Percentiles rank a stretch among this genome's conserved stretches.
Conservation (phyloP, 1,139 yeast species). For the Blastobotrys niveus region DNA sequence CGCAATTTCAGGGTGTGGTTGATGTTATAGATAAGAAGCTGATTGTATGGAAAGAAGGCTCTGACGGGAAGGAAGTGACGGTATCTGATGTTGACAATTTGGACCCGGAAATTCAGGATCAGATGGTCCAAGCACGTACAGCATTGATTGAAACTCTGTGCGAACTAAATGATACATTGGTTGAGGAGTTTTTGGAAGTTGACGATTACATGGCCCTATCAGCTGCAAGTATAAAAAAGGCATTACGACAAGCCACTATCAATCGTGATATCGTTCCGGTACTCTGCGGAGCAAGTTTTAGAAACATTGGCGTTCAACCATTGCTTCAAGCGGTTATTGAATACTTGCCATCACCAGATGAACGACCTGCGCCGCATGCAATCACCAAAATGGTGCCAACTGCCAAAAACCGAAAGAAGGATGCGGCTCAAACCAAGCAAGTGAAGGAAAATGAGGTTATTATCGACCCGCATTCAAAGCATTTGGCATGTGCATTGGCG, state of each 20-base stretch:
- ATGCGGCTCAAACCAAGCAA: conserved; percentile 30
- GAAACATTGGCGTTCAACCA: conserved; percentile 92
- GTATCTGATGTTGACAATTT: conserved; percentile 42
- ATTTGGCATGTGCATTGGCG: conserved; percentile 73
- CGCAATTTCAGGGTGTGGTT: conserved; percentile 67
- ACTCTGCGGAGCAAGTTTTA: conserved; percentile 87
- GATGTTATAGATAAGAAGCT: conserved; percentile 70
- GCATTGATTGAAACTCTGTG: conserved; percentile 79
- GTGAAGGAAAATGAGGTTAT: conserved; percentile 33
- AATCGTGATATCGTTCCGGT: conserved; percentile 63
- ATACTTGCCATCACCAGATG: conserved; percentile 78
- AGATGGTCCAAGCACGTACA: conserved; percentile 56
- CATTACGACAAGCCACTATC: conserved; percentile 62
- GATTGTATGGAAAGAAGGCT: conserved; percentile 54
- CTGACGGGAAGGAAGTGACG: conserved; percentile 51
- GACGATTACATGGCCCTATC: conserved; percentile 65
- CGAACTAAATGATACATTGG: conserved; percentile 69
- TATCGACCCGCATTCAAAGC: conserved; percentile 49
- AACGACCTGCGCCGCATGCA: conserved; percentile 52
- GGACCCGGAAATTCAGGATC: conserved; percentile 37
- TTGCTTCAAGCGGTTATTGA: conserved; percentile 73
- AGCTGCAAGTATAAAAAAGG: conserved; percentile 43
- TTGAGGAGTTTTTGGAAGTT: conserved; percentile 59
- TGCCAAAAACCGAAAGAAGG: conserved; percentile 13
- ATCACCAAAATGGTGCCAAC: conserved; percentile 13